Base-by-base conservation (phyloP, 2,329 filamentous ascomycete species). In the Thielaviopsis musarum region DNA sequence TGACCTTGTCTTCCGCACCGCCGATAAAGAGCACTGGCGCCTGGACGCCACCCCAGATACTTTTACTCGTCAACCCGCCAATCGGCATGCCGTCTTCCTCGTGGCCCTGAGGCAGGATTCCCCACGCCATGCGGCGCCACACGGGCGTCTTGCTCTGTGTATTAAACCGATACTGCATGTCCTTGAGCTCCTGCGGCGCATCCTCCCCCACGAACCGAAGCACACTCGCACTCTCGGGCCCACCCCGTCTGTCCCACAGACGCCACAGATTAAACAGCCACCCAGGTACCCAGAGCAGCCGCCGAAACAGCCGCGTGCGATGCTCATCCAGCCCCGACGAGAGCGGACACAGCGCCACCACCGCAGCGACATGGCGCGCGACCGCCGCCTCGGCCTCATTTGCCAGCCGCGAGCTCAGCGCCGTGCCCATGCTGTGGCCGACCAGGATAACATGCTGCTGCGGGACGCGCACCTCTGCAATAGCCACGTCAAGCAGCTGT, bases 381-480 rank as follows among this genome's bases (percentile, higher is more conserved):
- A 38, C 15, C 12, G 45, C n/a, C 5, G 45, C 45, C 17, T 49
- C n/a, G 9, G 41, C 28, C 15, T 65, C 65, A 65, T 70, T 74
- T 10, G 88, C 84, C 57, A 97, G 74, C 17, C 85, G 73, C 26
- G 87, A 84, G 5, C 85, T 82, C 21, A 96, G 74, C 2, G 87
- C 87, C 61, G 87, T 90, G 6, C 93, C 93, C 81, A 96, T 86
- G 68, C 89, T 95, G 67, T 98, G 93, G 1, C 85, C 89, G 61
- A 97, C 81, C 30, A 96, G 70, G 21, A 96, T 78, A 15, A 95
- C 79, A 3, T 82, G 80, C 69, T 95, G 90, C 0, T 74, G 75
- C 19, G 76, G 73, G 64, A 87, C 82, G 49, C 85, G 81, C 66
- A 91, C 81, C 53, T 83, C 77, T 48, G 88, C 79, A 61, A 97